Percentiles rank a stretch among this genome's conserved stretches.
phyloP scores from a whole-genome alignment of 2,329 filamentous ascomycete genomes.

The Dichotomopilus funicola region DNA sequence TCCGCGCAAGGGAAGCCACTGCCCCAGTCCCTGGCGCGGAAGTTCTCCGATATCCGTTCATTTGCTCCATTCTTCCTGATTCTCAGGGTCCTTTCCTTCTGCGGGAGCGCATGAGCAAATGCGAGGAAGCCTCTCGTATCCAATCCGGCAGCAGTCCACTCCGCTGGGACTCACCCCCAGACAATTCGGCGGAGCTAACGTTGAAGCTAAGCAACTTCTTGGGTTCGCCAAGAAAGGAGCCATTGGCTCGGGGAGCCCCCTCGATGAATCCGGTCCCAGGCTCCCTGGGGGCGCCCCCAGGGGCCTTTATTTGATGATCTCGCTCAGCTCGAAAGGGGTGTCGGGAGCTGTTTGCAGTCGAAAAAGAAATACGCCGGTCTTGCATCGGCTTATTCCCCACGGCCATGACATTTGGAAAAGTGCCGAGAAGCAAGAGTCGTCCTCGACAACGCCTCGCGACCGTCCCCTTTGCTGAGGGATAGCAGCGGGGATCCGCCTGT shows the following conservation, averaged over 20 bases:
- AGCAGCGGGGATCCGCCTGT: not conserved
- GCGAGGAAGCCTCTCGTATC: not conserved
- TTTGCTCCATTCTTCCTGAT: not conserved
- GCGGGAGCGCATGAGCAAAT: not conserved
- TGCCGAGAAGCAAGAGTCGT: not conserved
- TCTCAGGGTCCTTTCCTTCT: not conserved
- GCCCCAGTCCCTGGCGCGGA: not conserved
- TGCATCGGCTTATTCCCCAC: not conserved
- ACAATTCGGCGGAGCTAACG: slow-evolving; percentile 4
- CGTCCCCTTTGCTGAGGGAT: not conserved
- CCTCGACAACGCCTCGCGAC: not conserved
- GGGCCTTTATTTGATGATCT: not conserved
- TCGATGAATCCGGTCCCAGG: not conserved
- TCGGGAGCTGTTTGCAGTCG: not conserved
- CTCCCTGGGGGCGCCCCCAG: not conserved
- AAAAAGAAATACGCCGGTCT: not conserved
- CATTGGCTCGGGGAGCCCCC: slow-evolving; percentile 8
- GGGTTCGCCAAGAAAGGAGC: slow-evolving; percentile 9
- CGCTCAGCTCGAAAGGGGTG: not conserved
- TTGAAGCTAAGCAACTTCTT: slow-evolving; percentile 1
- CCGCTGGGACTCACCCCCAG: slow-evolving; percentile 1
- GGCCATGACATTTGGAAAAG: not conserved
- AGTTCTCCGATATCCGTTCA: not conserved
- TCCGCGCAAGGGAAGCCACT: not conserved
- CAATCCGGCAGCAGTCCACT: slow-evolving; percentile 4